Evolutionary conservation across 371 early-diverging fungal species (phyloP).

Genomic region (Coemansia sp.): DNA sequence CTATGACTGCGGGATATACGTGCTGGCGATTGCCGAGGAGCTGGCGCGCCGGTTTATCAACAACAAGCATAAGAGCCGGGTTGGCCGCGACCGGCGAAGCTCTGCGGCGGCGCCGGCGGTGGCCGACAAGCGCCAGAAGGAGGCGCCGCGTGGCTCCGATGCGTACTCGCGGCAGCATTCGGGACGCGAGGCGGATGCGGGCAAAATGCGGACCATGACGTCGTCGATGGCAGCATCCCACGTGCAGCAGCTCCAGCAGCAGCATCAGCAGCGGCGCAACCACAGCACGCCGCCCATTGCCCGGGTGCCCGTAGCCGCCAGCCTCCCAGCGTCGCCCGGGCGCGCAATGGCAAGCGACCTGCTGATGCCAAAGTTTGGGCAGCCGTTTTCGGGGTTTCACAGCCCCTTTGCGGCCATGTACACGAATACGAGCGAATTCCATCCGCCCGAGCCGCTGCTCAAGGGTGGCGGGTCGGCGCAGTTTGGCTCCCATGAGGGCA

Average conservation of each 20-base stretch:
- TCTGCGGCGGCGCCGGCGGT: too few relatives aligned
- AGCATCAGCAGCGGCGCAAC: slow-evolving; percentile 24
- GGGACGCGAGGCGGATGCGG: slow-evolving; percentile 8
- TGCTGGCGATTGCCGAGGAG: slow-evolving; percentile 51
- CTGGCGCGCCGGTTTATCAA: slow-evolving; percentile 47
- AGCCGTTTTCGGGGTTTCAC: slow-evolving; percentile 30
- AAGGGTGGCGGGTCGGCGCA: slow-evolving; percentile 23
- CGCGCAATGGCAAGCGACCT: slow-evolving; percentile 41
- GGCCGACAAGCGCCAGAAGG: too few relatives aligned
- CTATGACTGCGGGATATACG: slow-evolving; percentile 50
- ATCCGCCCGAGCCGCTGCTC: slow-evolving; percentile 21
- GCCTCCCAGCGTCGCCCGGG: slow-evolving; percentile 10
- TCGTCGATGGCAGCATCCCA: slow-evolving; percentile 7
- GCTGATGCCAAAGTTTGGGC: slow-evolving; percentile 33
- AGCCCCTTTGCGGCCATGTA: slow-evolving; percentile 21
- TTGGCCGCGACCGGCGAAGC: too few relatives aligned
- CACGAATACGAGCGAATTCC: slow-evolving; percentile 3
- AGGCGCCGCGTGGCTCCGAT: too few relatives aligned
- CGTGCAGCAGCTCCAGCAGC: slow-evolving; percentile 3
- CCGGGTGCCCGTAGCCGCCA: slow-evolving; percentile 4
- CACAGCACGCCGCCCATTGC: slow-evolving; percentile 23
- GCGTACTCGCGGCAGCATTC: too few relatives aligned
- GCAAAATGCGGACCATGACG: slow-evolving; percentile 2
- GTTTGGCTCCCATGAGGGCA: not conserved
- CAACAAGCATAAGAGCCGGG: slow-evolving; percentile 13